Percentiles rank a stretch among this genome's conserved stretches.
phyloP scores from a whole-genome alignment of 208 protist species.

The Vickermania spadyakhi region DNA sequence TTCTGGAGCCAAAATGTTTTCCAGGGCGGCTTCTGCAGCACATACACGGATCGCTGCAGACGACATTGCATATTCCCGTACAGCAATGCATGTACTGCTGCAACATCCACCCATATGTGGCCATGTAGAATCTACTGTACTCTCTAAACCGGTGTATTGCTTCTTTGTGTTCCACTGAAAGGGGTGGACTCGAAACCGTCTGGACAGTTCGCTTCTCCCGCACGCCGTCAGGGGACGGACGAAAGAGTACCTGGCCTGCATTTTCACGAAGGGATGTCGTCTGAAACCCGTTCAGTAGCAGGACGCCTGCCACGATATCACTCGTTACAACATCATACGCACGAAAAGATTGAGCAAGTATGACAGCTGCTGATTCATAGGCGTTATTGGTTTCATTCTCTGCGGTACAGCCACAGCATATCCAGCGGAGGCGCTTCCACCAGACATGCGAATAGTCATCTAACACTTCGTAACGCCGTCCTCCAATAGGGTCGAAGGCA shows the following conservation, averaged over 20 bases:
- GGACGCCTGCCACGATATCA: constrained; percentile 71
- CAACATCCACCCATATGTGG: constrained; percentile 66
- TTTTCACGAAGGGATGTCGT: constrained; percentile 18
- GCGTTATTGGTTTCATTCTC: constrained; percentile 22
- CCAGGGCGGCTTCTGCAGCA: constrained; percentile 35
- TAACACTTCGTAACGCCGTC: constrained; percentile 14
- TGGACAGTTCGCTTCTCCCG: constrained; percentile 37
- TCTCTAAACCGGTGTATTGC: constrained; percentile 18
- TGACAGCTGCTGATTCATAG: constrained; percentile 44
- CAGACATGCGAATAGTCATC: constrained; percentile 64
- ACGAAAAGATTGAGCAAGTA: constrained; percentile 65
- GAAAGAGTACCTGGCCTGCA: constrained; percentile 19
- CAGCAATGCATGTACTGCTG: constrained; percentile 59
- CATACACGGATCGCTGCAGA: constrained; percentile 59
- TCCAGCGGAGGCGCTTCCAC: constrained; percentile 40
- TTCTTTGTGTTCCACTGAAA: constrained; percentile 20
- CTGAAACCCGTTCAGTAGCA: constrained; percentile 77
- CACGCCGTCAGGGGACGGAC: constrained; percentile 11
- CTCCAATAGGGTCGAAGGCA: constrained; percentile 44
- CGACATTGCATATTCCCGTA: constrained; percentile 40
- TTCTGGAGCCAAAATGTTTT: constrained; percentile 32
- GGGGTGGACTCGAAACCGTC: constrained; percentile 20
- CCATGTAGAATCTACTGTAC: constrained; percentile 73
- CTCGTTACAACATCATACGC: constrained; percentile 78
- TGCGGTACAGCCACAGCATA: constrained; percentile 41